Conservation (phyloP, 176 grass and related monocot genomes). For the Miscanthus lutarioriparius region DNA sequence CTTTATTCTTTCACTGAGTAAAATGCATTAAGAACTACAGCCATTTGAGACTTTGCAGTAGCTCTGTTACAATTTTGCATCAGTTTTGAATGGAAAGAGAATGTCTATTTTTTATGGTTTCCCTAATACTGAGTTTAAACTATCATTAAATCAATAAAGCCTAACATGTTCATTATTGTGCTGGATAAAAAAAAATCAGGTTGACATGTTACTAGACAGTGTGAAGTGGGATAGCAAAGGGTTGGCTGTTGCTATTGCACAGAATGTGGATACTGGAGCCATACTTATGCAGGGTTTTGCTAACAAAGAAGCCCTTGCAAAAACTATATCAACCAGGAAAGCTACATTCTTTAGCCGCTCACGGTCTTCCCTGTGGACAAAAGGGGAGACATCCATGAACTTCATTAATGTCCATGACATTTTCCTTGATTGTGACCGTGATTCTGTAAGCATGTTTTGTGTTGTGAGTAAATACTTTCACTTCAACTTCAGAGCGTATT, state of each 20-base stretch:
- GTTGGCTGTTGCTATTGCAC: constrained; percentile 81
- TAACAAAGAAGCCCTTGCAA: constrained; percentile 70
- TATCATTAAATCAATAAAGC: background rate
- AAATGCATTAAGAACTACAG: no score
- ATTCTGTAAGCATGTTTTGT: constrained; percentile 72
- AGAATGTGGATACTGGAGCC: constrained; percentile 86
- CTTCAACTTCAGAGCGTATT: constrained; percentile 14
- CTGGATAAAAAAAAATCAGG: constrained; percentile 35
- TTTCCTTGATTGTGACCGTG: constrained; percentile 82
- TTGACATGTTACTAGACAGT: constrained; percentile 56
- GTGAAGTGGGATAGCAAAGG: constrained; percentile 93
- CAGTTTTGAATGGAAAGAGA: no score
- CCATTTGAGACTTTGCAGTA: background rate
- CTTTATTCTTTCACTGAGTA: no score
- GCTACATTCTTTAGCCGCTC: constrained; percentile 94
- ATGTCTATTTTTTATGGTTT: no score
- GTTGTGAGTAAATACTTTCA: background rate
- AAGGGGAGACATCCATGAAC: constrained; percentile 94
- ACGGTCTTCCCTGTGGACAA: constrained; percentile 76
- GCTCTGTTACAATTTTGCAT: background rate
- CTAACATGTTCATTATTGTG: constrained; percentile 8
- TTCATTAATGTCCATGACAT: constrained; percentile 92
- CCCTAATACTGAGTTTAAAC: background rate
- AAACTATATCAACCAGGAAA: constrained; percentile 70
- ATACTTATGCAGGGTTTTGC: constrained; percentile 96